Percentiles rank a stretch among this genome's conserved stretches.
Conservation (phyloP, 768 basidiomycete genomes). For the Kondoa subrosea region DNA sequence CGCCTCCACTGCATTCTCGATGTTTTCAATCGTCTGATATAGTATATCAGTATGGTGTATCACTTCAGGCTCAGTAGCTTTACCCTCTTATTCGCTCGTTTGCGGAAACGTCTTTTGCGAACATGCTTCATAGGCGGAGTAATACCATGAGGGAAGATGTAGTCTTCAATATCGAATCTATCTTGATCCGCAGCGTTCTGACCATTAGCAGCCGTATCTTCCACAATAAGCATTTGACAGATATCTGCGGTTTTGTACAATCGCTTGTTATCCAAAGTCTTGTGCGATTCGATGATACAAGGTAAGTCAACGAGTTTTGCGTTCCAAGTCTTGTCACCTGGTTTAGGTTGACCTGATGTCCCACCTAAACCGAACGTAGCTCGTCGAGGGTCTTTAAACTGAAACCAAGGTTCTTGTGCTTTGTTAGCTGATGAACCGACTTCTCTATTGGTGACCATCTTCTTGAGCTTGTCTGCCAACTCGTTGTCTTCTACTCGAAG, state of each 20-base stretch:
- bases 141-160: conserved; percentile 91
- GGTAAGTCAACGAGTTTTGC: conserved; percentile 93
- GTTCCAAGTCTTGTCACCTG: conserved; percentile 39
- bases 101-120: conserved; percentile 79
- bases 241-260: conserved; percentile 99
- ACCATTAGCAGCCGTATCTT: conserved; percentile 36
- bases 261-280: conserved; percentile 74
- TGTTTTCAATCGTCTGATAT: conserved; percentile 71
- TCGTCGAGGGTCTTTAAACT: conserved; percentile 88
- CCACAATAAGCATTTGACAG: conserved; percentile 94
- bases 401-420: conserved; percentile 50
- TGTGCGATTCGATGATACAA: conserved; percentile 82
- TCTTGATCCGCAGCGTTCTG: conserved; percentile 44
- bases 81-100: conserved; percentile 66
- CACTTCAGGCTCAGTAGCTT: conserved; percentile 26
- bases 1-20: conserved; percentile 81
- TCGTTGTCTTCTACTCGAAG: conserved; percentile 72
- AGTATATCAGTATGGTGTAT: background rate
- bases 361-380: conserved; percentile 76
- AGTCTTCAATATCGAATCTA: conserved; percentile 80
- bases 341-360: conserved; percentile 23
- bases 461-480: conserved; percentile 44
- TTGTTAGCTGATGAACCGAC: conserved; percentile 25
- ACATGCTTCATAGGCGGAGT: conserved; percentile 82
- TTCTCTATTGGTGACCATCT: conserved; percentile 62